Conservation (phyloP, 192 early-diverging fungal species). For the Spizellomyces sp. region DNA sequence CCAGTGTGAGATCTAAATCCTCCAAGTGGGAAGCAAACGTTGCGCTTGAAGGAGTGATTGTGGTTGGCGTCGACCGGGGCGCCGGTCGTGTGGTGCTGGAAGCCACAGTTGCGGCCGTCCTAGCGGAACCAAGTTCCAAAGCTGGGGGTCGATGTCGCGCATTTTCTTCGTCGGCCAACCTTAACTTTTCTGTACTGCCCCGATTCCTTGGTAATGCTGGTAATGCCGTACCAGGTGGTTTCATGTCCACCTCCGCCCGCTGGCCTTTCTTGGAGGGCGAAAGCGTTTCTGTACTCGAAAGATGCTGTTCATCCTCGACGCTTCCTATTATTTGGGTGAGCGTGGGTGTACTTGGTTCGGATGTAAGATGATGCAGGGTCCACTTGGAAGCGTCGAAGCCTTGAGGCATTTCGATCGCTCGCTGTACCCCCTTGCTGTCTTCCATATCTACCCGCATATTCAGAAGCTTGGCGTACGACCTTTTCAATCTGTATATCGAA, state of each 20-base stretch:
- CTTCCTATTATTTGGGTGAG: conserved; percentile 8
- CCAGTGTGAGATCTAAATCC: neutral
- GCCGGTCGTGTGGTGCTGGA: neutral
- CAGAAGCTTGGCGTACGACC: conserved; percentile 26
- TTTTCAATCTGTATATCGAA: conserved; percentile 2
- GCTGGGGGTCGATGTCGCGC: no score
- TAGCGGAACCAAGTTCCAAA: neutral
- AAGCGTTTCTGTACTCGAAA: neutral
- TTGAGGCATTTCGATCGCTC: neutral
- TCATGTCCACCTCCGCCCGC: no score
- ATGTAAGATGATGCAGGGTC: no score
- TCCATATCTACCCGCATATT: conserved; percentile 18
- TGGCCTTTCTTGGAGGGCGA: neutral
- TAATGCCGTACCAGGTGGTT: neutral
- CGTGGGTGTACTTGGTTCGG: neutral
- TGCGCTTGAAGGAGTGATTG: neutral
- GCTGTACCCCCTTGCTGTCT: neutral
- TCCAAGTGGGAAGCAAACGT: neutral
- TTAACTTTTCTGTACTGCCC: neutral
- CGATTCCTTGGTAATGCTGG: no score
- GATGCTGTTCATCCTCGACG: neutral
- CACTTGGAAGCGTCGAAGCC: neutral
- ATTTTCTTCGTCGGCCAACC: no score
- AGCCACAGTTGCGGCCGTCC: neutral
- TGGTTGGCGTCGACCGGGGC: neutral